Conservation (phyloP, 495 filamentous ascomycete species). For the Podospora conica region DNA sequence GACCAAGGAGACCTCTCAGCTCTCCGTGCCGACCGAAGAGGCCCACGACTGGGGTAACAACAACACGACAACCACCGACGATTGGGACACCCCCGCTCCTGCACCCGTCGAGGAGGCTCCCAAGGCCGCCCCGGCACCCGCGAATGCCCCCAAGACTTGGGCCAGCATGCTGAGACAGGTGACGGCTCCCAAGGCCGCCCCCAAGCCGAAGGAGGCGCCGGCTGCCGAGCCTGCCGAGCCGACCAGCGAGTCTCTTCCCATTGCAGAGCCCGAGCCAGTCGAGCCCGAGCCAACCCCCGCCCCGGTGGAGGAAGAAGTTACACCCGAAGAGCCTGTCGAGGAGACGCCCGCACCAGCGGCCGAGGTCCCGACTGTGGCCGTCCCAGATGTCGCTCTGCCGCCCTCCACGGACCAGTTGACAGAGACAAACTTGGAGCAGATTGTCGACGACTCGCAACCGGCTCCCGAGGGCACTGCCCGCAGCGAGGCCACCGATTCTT, state of each 20-base stretch:
- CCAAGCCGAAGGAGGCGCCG: constrained; percentile 42
- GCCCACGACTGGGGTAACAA: constrained; percentile 34
- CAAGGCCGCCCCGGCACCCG: constrained; percentile 26
- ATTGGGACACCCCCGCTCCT: constrained; percentile 20
- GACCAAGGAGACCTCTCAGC: constrained; percentile 40
- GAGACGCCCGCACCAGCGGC: constrained; percentile 18
- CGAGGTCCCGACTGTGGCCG: constrained; percentile 33
- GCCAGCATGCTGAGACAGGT: constrained; percentile 50
- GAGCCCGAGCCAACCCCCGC: constrained; percentile 31
- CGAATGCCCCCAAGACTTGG: constrained; percentile 45
- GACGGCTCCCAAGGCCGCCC: constrained; percentile 37
- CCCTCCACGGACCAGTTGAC: constrained; percentile 83
- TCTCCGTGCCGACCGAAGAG: constrained; percentile 46
- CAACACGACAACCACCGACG: constrained; percentile 29
- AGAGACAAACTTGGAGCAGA: constrained; percentile 81
- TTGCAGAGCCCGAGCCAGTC: constrained; percentile 25
- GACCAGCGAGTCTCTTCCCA: constrained; percentile 34
- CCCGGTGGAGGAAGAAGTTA: constrained; percentile 24
- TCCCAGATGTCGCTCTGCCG: constrained; percentile 50
- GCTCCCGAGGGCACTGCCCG: constrained; percentile 74
- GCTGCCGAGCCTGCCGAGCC: constrained; percentile 35
- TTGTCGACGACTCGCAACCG: constrained; percentile 71
- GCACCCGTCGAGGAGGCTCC: constrained; percentile 20
- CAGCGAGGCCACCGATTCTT: constrained; percentile 82
- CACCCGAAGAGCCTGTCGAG: constrained; percentile 26